Conservation (phyloP, 306 rosid species). For the Castanospermum australe region DNA sequence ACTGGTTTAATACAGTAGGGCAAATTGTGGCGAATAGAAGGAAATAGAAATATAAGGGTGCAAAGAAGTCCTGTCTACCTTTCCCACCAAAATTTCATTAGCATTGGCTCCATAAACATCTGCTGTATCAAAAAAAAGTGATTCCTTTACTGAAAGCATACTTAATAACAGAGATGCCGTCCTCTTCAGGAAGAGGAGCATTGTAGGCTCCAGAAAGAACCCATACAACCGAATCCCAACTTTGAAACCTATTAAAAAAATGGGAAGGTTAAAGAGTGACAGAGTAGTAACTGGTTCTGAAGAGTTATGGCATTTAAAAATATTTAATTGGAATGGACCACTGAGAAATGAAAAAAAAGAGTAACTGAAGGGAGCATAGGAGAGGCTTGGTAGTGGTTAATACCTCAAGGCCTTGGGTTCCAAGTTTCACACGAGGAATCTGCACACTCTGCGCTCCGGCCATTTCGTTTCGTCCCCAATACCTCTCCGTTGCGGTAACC, state of each 20-base stretch:
- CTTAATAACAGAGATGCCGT: constrained; percentile 53
- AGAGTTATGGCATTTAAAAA: not conserved
- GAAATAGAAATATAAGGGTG: not conserved
- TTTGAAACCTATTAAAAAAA: constrained; percentile 55
- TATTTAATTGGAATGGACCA: too few species aligned
- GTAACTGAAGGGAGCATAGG: not conserved
- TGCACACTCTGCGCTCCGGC: not conserved
- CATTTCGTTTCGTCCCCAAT: constrained; percentile 24
- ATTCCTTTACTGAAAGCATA: constrained; percentile 60
- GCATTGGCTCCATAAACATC: constrained; percentile 55
- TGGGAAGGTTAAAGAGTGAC: not conserved
- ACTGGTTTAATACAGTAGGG: too few species aligned
- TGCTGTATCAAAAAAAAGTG: constrained; percentile 74
- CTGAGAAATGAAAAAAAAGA: not conserved
- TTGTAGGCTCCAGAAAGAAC: constrained; percentile 54
- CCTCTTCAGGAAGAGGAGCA: constrained; percentile 56
- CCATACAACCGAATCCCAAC: constrained; percentile 74
- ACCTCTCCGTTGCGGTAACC: too few species aligned
- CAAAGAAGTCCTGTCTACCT: constrained; percentile 34
- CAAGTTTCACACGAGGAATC: constrained; percentile 19
- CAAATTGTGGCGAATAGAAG: too few species aligned
- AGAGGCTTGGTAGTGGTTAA: too few species aligned
- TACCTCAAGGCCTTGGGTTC: constrained; percentile 27
- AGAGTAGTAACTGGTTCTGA: too few species aligned
- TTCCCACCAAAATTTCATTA: constrained; percentile 70